A percentile compares a stretch with the other conserved stretches of the same genome.
These are phyloP conservation scores for Wickerhamomyces mucosus DNA, from an alignment of 805 yeast species.

Conservation along the genomic window DNA sequence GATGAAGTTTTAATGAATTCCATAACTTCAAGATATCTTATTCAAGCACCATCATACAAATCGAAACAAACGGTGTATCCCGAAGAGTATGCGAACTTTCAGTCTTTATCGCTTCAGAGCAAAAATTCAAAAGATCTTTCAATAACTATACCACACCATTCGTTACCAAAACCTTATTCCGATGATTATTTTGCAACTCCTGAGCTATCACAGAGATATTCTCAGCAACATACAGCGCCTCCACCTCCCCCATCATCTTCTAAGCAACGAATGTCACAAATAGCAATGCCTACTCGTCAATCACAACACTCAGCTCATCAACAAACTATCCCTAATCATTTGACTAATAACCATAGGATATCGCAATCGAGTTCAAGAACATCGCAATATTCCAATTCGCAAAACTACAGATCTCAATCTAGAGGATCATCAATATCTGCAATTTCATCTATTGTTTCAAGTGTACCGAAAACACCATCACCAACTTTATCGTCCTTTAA, in stretches of 20 bases:
- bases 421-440: constrained; percentile 22
- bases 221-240: neutral
- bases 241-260: neutral
- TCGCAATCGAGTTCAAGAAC: too few species aligned
- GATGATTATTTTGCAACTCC: neutral
- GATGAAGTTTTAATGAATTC: constrained; percentile 14
- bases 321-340: too few species aligned
- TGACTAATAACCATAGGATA: too few species aligned
- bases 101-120: constrained; percentile 10
- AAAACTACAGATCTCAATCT: constrained; percentile 11
- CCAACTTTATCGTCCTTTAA: constrained; percentile 7
- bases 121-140: constrained; percentile 20
- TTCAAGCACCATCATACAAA: constrained; percentile 6
- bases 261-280: neutral
- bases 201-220: constrained; percentile 1
- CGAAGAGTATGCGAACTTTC: constrained; percentile 5
- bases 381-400: constrained; percentile 1
- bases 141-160: constrained; percentile 12
- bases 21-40: constrained; percentile 13
- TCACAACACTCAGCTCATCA: too few species aligned
- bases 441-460: constrained; percentile 19
- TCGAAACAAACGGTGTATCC: neutral
- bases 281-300: neutral
- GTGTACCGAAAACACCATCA: constrained; percentile 19
- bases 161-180: neutral